Evolutionary conservation across 2,329 filamentous ascomycete genomes (phyloP), one percentile per base, ranked within the genome.

Genomic region (Madurella mycetomatis): DNA sequence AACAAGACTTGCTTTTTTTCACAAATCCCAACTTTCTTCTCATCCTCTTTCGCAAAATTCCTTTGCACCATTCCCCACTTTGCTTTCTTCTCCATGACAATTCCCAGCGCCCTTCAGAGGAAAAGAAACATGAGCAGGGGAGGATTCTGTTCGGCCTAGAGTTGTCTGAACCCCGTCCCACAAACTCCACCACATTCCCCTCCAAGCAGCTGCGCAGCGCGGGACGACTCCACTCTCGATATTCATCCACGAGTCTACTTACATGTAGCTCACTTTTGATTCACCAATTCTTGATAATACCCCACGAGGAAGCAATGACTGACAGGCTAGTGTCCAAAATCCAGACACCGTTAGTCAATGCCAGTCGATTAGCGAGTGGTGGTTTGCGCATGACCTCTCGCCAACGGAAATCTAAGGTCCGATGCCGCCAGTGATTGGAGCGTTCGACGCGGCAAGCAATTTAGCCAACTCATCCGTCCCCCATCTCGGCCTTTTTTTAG

Each of bases 391-490:
- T 60, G 55, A 52, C 54, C 45, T 49, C 17, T 47, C 43, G 5
- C 30, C 46, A 51, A 47, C 55, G 55, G 59, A 55, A 60, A 45
- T 19, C 50, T 47, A 58, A 39, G 54, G 51, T 58, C 57, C 56
- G 58, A 43, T 18, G 40, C 13, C 40, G n/a, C 30, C 18, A 43
- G 15, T 52, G 58, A 61, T 61, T 60, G 60, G 56, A 53, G 47
- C 16, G 46, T 32, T 58, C 52, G 55, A 62, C 58, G 62, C 63
- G 62, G 61, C 61, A 54, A 54, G 25, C 49, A 61, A 58, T 64
- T 63, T 63, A 61, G 60, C 62, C 62, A 64, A 48, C 56, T 53
- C 61, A 61, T 51, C 54, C 46, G 25, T 44, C 49, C 51, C 39
- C 31, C 34, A 30, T 49, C 46, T 37, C 51, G 25, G 30, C 18